A percentile compares a stretch with the other conserved stretches of the same genome.
phyloP scores from a whole-genome alignment of 495 filamentous ascomycete species.

The Barbatosphaeria neglecta region DNA sequence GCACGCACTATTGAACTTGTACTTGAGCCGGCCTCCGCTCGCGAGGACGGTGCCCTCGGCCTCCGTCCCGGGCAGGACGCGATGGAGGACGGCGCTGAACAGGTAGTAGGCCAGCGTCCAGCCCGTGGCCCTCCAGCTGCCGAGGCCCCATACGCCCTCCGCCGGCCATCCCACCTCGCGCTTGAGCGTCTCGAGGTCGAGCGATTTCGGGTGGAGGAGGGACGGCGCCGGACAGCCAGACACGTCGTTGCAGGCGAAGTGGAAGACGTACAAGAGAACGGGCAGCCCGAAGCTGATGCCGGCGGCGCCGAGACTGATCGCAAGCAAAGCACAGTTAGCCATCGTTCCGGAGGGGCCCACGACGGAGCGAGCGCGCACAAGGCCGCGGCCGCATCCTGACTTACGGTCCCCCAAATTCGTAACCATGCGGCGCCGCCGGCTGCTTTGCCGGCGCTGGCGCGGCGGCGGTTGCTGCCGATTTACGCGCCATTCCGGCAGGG shows the following conservation, averaged over 20 bases:
- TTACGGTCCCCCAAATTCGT: not conserved
- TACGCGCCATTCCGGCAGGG: not conserved
- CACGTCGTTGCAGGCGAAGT: constrained; percentile 85
- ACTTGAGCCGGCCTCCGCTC: constrained; percentile 65
- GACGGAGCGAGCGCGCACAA: too few species aligned
- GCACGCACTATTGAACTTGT: constrained; percentile 73
- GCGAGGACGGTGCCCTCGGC: constrained; percentile 56
- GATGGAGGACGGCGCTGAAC: constrained; percentile 61
- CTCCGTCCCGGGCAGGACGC: constrained; percentile 66
- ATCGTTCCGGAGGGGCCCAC: not conserved
- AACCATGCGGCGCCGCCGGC: not conserved
- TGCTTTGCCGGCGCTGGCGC: not conserved
- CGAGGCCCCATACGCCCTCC: constrained; percentile 50
- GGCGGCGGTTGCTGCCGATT: too few species aligned
- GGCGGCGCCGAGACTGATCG: constrained; percentile 56
- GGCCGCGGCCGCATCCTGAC: too few species aligned
- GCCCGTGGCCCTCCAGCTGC: constrained; percentile 47
- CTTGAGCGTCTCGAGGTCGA: constrained; percentile 62
- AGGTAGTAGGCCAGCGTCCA: constrained; percentile 71
- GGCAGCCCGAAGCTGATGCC: constrained; percentile 69
- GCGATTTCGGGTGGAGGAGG: constrained; percentile 60
- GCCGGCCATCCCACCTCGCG: constrained; percentile 68
- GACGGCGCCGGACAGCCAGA: constrained; percentile 84
- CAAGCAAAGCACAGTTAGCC: not conserved
- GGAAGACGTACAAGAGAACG: constrained; percentile 56